Evolutionary conservation across 805 yeast species (phyloP), one percentile per base, ranked within the genome.

Genomic region (Starmerella riodocensis): DNA sequence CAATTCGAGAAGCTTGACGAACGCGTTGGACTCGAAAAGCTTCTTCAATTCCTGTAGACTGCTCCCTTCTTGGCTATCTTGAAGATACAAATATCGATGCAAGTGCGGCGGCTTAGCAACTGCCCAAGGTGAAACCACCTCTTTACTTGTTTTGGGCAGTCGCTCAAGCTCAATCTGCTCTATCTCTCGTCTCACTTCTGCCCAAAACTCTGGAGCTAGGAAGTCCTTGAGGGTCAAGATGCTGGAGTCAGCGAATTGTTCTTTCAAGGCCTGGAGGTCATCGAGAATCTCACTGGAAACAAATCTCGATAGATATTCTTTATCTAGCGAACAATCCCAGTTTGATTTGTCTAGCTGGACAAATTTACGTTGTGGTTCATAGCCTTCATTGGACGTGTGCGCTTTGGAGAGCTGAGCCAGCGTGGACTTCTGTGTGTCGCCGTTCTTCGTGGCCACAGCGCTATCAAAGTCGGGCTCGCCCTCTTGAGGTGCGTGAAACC

Each of bases 401-500:
- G 82, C 71, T 51, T 83, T 88, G 43, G 85, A 61, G 53, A 73
- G 88, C 53, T 80, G 84, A 46, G 54, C 49, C 29, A 85, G 67
- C 0, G 94, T 82, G 31, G 84, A 73, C 52, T 69, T 67, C 0
- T 80, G 78, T 1, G 81, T 75, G 27, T 65, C 72, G 53, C 78
- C 88, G 55, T 84, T 94, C 6, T 24, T 13, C 12, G 8, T 6
- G 5, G 93, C 93, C 27, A 73, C 74, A 16, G 30, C 34, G 21
- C 33, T 41, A 13, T 41, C 43, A 53, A 59, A 88, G 0, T 96
- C 97, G 25, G 71, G 75, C 60, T 91, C 99, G 8, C 94, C 96
- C 9, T 63, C 64, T 57, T 91, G 97, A 3, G 99, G 99, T 37
- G 86, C 82, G 59, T 91, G 99, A 56, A 88, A 93, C 99, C 99